Base-by-base conservation (phyloP, 2,329 filamentous ascomycete genomes). In the Thelonectria blattea region DNA sequence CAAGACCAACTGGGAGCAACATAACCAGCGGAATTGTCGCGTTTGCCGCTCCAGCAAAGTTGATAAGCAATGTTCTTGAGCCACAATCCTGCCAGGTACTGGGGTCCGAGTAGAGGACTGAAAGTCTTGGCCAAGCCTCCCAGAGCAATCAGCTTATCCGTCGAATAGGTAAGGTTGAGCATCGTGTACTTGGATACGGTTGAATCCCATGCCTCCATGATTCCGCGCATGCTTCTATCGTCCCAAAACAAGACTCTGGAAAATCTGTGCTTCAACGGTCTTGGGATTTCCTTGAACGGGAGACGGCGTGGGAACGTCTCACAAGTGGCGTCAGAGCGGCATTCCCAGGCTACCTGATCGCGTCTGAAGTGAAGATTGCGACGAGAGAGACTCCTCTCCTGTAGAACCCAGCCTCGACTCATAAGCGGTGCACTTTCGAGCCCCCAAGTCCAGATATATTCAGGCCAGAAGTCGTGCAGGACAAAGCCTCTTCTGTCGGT, bases 311-410 rank as follows among this genome's bases (percentile, higher is more conserved):
- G 48, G 32, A 51, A 51, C 15, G 11, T 51, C 32, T 51, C 48
- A 9, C 48, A 51, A 10, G 34, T 14, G 11, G 48, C 32, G 17
- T 17, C 32, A 18, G 17, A 14, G 4, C 30, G 48, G 17, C 48
- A 51, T 41, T 51, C 48, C 48, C 32, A 51, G 18, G 18, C 32
- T 6, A 51, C 48, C 14, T 51, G 48, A 27, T 51, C 48, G 7
- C 18, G 48, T 32, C 34, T 51, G 48, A 51, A 51, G 48, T 51
- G 48, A 18, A 51, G 48, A 32, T 51, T 51, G 17, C 48, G 48
- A n/a, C 48, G 48, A 2, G 48, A 51, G 20, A 51, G 48, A 5
- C 22, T 6, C 1, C 48, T 6, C n/a, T 51, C 48, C 17, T 51
- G 48, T 11, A 51, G 48, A 2, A 41, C 48, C 49, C 49, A 52